Conservation (phyloP, 257 asterid species). For the Solanum bukasovii region DNA sequence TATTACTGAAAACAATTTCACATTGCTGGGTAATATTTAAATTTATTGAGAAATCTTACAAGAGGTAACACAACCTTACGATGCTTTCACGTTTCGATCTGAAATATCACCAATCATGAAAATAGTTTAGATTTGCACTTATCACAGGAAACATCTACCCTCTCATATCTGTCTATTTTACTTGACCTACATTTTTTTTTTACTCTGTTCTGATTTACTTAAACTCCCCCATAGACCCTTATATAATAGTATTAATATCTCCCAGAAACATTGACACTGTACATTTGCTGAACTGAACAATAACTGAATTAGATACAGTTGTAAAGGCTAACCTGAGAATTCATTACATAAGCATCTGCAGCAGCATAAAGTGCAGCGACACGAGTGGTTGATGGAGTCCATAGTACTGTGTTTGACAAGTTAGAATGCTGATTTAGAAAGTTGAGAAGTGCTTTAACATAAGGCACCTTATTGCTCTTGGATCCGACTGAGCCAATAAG, state of each 20-base stretch:
- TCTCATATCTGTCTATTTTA: background rate
- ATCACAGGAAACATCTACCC: background rate
- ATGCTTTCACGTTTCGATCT: background rate
- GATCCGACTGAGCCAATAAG: slow-evolving; percentile 94
- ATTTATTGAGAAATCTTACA: background rate
- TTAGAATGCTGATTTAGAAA: slow-evolving; percentile 49
- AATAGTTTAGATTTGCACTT: background rate
- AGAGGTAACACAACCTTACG: background rate
- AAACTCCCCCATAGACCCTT: background rate
- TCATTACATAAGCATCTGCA: slow-evolving; percentile 91
- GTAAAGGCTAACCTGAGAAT: slow-evolving; percentile 63
- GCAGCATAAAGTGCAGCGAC: slow-evolving; percentile 94
- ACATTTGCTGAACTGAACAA: background rate
- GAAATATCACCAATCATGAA: background rate
- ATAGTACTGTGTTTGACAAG: slow-evolving; percentile 61
- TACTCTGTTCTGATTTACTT: background rate
- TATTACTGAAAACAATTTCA: background rate
- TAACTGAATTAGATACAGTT: background rate
- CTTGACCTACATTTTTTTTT: background rate
- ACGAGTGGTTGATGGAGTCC: slow-evolving; percentile 96
- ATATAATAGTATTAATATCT: background rate
- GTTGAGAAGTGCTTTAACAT: slow-evolving; percentile 65
- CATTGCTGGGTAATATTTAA: background rate
- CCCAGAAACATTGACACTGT: background rate
- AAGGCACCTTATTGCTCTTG: slow-evolving; percentile 76